Evolutionary conservation across 2,329 filamentous ascomycete genomes (phyloP).

Genomic region (Cyanodermella asteris): DNA sequence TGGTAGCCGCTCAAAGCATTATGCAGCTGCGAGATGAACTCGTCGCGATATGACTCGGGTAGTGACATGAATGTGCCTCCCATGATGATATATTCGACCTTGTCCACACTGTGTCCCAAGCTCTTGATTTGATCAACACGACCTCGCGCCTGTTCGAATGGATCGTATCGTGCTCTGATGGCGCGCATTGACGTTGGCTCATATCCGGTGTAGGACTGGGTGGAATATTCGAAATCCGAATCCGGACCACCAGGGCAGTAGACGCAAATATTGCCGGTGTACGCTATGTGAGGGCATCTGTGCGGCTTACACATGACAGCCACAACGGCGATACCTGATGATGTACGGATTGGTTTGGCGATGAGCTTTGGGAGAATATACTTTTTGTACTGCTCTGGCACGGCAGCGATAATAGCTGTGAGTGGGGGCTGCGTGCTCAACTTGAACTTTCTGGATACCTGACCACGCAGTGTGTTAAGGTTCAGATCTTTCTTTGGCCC

Average conservation of each 20-base stretch:
- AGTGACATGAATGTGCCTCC: conserved; percentile 98
- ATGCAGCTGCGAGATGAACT: conserved; percentile 87
- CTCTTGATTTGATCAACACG: conserved; percentile 93
- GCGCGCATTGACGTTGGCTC: conserved; percentile 97
- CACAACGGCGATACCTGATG: conserved; percentile 90
- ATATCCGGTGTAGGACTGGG: conserved; percentile 95
- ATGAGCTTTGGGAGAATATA: conserved; percentile 92
- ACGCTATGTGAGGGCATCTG: conserved; percentile 89
- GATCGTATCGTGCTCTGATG: conserved; percentile 89
- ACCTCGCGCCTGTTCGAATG: conserved; percentile 89
- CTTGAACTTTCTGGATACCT: conserved; percentile 81
- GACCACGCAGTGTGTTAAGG: conserved; percentile 67
- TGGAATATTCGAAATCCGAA: conserved; percentile 97
- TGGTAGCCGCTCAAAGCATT: conserved; percentile 94
- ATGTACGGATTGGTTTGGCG: conserved; percentile 91
- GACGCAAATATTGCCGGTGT: conserved; percentile 96
- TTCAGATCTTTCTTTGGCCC: conserved; percentile 71
- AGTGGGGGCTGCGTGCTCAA: conserved; percentile 72
- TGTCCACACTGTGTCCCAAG: conserved; percentile 89
- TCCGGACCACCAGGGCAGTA: conserved; percentile 96
- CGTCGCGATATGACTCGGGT: conserved; percentile 66
- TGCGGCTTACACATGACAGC: conserved; percentile 99
- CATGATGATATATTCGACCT: conserved; percentile 99
- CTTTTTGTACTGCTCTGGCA: conserved; percentile 99
- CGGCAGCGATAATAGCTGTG: conserved; percentile 90